Evolutionary conservation across 1,139 yeast genomes (phyloP).

Genomic region (Candida frijolesensis): DNA sequence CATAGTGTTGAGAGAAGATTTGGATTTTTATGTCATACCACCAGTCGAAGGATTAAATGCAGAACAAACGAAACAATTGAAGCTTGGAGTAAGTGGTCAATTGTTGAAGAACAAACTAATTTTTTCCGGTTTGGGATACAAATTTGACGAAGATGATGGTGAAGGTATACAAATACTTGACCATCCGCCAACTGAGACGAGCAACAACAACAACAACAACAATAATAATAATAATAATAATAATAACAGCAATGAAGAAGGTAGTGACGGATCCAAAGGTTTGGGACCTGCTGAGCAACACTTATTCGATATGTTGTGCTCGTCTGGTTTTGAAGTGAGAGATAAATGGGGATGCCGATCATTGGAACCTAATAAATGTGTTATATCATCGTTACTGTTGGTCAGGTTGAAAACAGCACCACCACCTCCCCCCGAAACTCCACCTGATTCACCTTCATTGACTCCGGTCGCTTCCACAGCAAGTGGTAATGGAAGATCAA

Average conservation of each 20-base stretch:
- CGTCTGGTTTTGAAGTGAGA: conserved; percentile 74
- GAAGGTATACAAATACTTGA: conserved; percentile 4
- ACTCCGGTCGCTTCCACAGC: conserved; percentile 50
- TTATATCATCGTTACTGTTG: conserved; percentile 80
- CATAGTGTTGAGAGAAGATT: conserved; percentile 89
- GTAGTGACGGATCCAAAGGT: conserved; percentile 28
- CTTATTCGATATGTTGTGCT: conserved; percentile 89
- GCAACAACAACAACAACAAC: background rate
- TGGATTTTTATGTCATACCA: conserved; percentile 91
- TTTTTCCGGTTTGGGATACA: conserved; percentile 70
- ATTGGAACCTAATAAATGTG: conserved; percentile 83
- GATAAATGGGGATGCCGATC: conserved; percentile 89
- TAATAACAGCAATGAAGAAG: background rate
- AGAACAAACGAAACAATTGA: conserved; percentile 63
- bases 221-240: background rate
- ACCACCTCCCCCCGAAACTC: conserved; percentile 26
- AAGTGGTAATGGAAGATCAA: conserved; percentile 39
- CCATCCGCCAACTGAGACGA: background rate
- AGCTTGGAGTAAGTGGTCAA: conserved; percentile 59
- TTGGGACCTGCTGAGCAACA: conserved; percentile 95
- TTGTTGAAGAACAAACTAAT: conserved; percentile 60
- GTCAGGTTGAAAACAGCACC: conserved; percentile 56
- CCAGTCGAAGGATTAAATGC: conserved; percentile 54
- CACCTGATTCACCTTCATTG: conserved; percentile 52
- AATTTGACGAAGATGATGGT: conserved; percentile 25